phyloP scores from a whole-genome alignment of 805 yeast species.

The Kazachstania viticola region DNA sequence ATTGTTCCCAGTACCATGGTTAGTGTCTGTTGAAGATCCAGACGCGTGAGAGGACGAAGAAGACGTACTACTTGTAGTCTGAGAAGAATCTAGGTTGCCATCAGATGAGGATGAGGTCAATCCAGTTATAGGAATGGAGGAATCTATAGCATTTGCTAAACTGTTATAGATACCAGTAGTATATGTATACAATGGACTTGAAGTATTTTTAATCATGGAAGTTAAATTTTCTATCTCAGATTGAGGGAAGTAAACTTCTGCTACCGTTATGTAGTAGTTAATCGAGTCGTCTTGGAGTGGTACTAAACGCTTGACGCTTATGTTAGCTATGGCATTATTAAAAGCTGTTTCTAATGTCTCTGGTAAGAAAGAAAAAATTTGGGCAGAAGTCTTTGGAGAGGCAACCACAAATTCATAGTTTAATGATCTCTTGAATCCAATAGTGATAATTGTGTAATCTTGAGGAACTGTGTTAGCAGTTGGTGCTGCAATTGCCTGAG shows the following conservation, averaged over 20 bases:
- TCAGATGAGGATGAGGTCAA: slow-evolving; percentile 44
- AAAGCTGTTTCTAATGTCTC: slow-evolving; percentile 55
- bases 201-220: slow-evolving; percentile 39
- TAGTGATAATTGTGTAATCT: slow-evolving; percentile 18
- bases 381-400: slow-evolving; percentile 77
- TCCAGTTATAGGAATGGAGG: slow-evolving; percentile 22
- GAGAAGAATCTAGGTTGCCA: background rate
- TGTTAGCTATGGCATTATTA: slow-evolving; percentile 29
- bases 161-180: slow-evolving; percentile 41
- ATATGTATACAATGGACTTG: slow-evolving; percentile 50
- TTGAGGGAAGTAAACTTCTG: slow-evolving; percentile 71
- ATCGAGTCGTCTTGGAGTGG: slow-evolving; percentile 54
- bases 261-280: slow-evolving; percentile 72
- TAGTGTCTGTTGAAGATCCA: background rate
- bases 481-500: slow-evolving; percentile 29
- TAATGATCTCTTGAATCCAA: slow-evolving; percentile 53
- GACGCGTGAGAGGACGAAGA: slow-evolving; percentile 45
- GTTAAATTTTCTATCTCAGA: slow-evolving; percentile 38
- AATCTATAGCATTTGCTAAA: slow-evolving; percentile 62
- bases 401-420: slow-evolving; percentile 80
- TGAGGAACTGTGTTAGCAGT: slow-evolving; percentile 26
- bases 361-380: slow-evolving; percentile 59
- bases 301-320: slow-evolving; percentile 55
- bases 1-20: background rate
- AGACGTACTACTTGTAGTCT: slow-evolving; percentile 62